phyloP scores from a whole-genome alignment of 192 early-diverging fungal genomes.

The Coemansia sp. region DNA sequence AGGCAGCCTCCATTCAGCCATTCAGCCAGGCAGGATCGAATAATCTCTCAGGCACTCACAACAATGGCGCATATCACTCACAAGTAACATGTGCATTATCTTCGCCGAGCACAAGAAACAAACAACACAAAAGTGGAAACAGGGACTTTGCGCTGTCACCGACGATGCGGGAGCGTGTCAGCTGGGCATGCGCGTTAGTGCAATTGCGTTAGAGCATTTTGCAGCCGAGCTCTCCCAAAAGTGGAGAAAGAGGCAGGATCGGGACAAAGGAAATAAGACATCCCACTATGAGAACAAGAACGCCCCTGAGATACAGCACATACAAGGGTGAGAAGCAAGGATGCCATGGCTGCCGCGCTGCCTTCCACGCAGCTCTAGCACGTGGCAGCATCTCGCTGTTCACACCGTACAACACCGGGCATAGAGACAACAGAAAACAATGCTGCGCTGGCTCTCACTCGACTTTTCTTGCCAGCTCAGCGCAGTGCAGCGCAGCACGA shows the following conservation, averaged over 20 bases:
- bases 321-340: not conserved
- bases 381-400: not conserved
- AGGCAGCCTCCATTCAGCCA: not conserved
- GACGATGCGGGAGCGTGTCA: not conserved
- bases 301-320: not conserved
- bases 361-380: not conserved
- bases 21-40: not conserved
- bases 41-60: not conserved
- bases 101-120: not conserved
- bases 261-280: not conserved
- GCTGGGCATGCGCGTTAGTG: slow-evolving; percentile 6
- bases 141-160: not conserved
- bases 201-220: not conserved
- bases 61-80: not conserved
- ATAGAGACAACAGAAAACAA: not conserved
- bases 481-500: not conserved
- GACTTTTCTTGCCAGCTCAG: not conserved
- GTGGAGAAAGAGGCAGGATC: not conserved
- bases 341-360: not conserved
- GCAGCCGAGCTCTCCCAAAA: not conserved
- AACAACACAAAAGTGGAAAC: not conserved
- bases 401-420: not conserved
- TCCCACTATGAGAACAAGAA: not conserved
- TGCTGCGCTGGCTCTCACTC: not conserved
- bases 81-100: slow-evolving; percentile 12